These are phyloP conservation scores for Xylaria sp. DNA, from an alignment of 2,329 filamentous ascomycete species.

Conservation along the genomic window DNA sequence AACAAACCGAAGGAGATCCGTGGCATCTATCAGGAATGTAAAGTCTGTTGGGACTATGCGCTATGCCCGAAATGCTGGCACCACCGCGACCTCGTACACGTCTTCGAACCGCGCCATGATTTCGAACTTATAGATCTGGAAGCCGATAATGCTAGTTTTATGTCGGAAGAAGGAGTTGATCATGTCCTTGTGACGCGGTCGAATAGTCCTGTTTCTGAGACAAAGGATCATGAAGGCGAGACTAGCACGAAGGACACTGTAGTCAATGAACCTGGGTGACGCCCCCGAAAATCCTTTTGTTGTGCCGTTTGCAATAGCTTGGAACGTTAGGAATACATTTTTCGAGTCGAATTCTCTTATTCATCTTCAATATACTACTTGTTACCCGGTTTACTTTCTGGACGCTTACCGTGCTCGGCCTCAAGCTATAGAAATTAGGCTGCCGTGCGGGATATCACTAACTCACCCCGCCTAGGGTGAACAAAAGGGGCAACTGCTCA, in stretches of 20 bases:
- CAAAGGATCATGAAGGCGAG: neutral
- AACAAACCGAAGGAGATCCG: slow-evolving; percentile 17
- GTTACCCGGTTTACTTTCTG: too few relatives aligned
- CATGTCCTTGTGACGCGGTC: neutral
- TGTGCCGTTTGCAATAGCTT: too few relatives aligned
- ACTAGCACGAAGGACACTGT: neutral
- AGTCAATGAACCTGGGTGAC: neutral
- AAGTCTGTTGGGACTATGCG: slow-evolving; percentile 9
- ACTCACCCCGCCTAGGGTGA: too few relatives aligned
- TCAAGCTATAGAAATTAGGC: too few relatives aligned
- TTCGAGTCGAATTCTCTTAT: too few relatives aligned
- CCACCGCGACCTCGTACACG: slow-evolving; percentile 15
- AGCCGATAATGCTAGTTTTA: neutral
- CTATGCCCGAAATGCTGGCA: slow-evolving; percentile 16
- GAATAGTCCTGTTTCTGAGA: neutral
- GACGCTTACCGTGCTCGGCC: too few relatives aligned
- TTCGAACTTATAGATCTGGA: neutral
- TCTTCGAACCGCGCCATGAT: slow-evolving; percentile 10
- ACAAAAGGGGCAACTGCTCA: too few relatives aligned
- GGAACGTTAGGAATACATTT: too few relatives aligned
- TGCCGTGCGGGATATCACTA: too few relatives aligned
- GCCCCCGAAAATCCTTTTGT: neutral
- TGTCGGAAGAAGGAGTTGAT: neutral
- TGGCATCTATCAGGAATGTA: neutral
- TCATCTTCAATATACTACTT: too few relatives aligned